Evolutionary conservation across 75 land plant species (phyloP), one percentile per base, ranked within the genome.

Genomic region (Sequoiadendron giganteum): DNA sequence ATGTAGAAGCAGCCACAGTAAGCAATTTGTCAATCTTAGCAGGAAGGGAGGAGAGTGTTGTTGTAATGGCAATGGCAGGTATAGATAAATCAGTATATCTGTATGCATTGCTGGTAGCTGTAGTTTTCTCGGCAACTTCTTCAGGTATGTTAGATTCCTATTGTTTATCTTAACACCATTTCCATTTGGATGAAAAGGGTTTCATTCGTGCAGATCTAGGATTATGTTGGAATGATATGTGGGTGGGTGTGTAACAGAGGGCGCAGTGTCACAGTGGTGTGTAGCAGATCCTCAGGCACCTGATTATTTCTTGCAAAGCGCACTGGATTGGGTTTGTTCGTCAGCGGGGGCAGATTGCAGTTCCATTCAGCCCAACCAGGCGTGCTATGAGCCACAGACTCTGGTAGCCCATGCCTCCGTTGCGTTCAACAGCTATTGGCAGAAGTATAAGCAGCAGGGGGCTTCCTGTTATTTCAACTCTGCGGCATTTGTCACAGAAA

Each of bases 371-470:
- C 81, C 68, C 43, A 88, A 92, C 85, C 78, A 89, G 87, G 87
- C 92, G 18, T 96, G 97, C 83, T 96, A 89, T 87, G 83, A 40
- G 49, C 96, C 96, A 28, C 90, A 96, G 89, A 96, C 90, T 1
- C 85, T 93, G 21, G 88, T 30, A 52, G 86, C 90, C 68, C 97
- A 96, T 90, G 97, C 97, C 48, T 93, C 96, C 47, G 94, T 92
- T 88, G 96, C 96, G 1, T 96, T 95, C 94, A 96, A 96, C 87
- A 91, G 88, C 88, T 96, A 95, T 86, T 96, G 84, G 87, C 91
- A 92, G 85, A 92, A 89, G 86, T 89, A 49, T 77, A 92, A 94
- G 87, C 28, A 88, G 86, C 87, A 92, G 43, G 90, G 91, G 58
- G 94, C 89, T 30, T 86, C 95, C 79, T 96, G 96, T 89, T 88